A percentile compares a stretch with the other conserved stretches of the same genome.
These are phyloP conservation scores for Lachnum nothofagi DNA, from an alignment of 2,329 filamentous ascomycete species.

Conservation along the genomic window DNA sequence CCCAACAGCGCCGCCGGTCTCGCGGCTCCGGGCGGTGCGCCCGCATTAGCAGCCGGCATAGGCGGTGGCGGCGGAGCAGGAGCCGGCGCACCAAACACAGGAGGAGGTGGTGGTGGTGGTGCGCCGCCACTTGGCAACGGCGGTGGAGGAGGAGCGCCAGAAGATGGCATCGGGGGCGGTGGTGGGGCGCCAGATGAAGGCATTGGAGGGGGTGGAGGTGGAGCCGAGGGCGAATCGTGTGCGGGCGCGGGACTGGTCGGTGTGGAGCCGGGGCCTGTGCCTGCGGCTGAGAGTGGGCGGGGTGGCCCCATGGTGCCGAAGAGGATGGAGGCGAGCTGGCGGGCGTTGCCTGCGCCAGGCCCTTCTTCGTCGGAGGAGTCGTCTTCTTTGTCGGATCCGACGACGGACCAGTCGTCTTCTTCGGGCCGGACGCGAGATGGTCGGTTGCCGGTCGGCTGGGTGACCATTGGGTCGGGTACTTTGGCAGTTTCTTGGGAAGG, in stretches of 20 bases:
- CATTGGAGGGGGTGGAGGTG: constrained; percentile 47
- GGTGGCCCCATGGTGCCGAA: constrained; percentile 97
- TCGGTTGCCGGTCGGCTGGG: constrained; percentile 39
- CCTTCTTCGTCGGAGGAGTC: constrained; percentile 72
- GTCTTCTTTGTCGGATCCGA: constrained; percentile 70
- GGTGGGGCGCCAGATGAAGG: constrained; percentile 34
- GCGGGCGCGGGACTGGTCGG: constrained; percentile 37
- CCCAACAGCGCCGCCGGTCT: constrained; percentile 64
- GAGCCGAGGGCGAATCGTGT: constrained; percentile 38
- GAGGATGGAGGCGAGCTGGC: constrained; percentile 86
- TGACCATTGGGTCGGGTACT: constrained; percentile 39
- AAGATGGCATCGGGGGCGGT: no score
- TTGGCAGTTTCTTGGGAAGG: constrained; percentile 54
- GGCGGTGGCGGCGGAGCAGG: constrained; percentile 37
- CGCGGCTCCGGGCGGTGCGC: constrained; percentile 36
- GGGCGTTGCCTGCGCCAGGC: constrained; percentile 75
- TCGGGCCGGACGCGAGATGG: constrained; percentile 54
- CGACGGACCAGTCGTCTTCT: constrained; percentile 77
- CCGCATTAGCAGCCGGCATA: constrained; percentile 14
- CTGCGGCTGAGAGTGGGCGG: constrained; percentile 77
- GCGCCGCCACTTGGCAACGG: constrained; percentile 40
- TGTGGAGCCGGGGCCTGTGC: constrained; percentile 53
- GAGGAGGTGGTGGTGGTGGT: constrained; percentile 35
- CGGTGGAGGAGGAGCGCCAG: constrained; percentile 39
- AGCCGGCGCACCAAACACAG: constrained; percentile 28